Base-by-base conservation (phyloP, 163 green algal species). In the Coccomyxa subellipsoidea region DNA sequence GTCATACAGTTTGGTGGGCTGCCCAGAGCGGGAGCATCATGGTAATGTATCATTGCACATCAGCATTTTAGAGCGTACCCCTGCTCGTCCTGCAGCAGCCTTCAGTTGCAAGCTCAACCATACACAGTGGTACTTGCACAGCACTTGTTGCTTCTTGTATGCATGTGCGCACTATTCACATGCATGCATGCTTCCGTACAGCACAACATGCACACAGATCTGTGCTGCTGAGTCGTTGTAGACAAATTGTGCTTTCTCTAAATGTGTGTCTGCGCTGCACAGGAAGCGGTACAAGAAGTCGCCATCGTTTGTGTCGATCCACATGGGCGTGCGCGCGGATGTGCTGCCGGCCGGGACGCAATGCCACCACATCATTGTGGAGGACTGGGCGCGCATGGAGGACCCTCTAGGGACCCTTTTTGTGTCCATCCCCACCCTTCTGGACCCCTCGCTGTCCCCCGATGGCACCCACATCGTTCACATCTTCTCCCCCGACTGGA, bases 401-500 rank as follows among this genome's bases (percentile, higher is more conserved):
- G 87, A 95, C 35, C 72, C 93, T 5, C 88, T 90, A 15, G 95
- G 94, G 25, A 98, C 94, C 23, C 87, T 99, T n/a, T 99, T 99
- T 88, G 91, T 99, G 35, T 97, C 91, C 53, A 95, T 99, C 79
- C 96, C 96, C 47, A 94, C 95, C 0, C 80, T 98, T 59, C 90
- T 99, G 66, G 96, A 99, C 90, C 88, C 94, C n/a, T 93, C 85
- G 7, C 81, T 99, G 40, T 90, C 89, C 85, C 71, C 94, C 78
- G 8, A 84, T 40, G 81, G 94, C 47, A 87, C 87, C 7, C 96
- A 99, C 91, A 93, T 97, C 69, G 90, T 99, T 35, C 96, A 99
- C 86, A 92, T 93, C 84, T 99, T 99, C 89, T 97, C 95, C 0
- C 94, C 95, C 27, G 96, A 98, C 80, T 98, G 94, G 93, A 95